These are phyloP conservation scores for Stygiomarasmius scandens DNA, from an alignment of 1,284 basidiomycete genomes.

Conservation along the genomic window DNA sequence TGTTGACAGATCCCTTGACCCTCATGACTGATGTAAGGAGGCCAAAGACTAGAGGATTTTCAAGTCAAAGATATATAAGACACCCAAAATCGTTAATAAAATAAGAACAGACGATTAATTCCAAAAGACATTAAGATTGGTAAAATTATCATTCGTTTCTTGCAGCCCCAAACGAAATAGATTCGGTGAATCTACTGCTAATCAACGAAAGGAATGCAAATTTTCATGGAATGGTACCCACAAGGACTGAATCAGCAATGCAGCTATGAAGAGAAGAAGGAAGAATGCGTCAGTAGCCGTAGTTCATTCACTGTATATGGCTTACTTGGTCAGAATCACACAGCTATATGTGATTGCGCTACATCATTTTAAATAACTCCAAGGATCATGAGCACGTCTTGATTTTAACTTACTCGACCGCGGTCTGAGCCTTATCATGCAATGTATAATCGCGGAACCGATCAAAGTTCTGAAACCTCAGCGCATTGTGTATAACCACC, in stretches of 20 bases:
- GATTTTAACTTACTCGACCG: neutral
- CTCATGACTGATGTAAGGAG: too few relatives aligned
- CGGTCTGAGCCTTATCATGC: neutral
- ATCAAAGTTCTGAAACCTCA: neutral
- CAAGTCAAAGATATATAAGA: too few relatives aligned
- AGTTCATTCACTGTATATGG: neutral
- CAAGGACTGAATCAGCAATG: conserved; percentile 1
- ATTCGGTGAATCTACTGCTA: neutral
- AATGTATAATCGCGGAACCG: neutral
- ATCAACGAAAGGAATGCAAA: neutral
- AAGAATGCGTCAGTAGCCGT: neutral
- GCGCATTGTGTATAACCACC: neutral
- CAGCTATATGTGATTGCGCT: neutral
- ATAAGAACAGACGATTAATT: neutral
- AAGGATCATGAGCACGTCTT: neutral
- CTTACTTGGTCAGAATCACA: neutral
- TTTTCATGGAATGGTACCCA: neutral
- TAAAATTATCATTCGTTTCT: neutral
- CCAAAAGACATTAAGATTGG: neutral
- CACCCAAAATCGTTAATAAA: too few relatives aligned
- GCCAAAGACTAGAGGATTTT: too few relatives aligned
- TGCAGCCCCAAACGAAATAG: neutral
- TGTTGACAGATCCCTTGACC: too few relatives aligned
- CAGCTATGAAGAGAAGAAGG: neutral
- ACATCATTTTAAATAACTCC: neutral